A percentile compares a stretch with the other conserved stretches of the same genome.
These are phyloP conservation scores for Capronia coronata DNA, from an alignment of 2,329 filamentous ascomycete species.

Conservation along the genomic window DNA sequence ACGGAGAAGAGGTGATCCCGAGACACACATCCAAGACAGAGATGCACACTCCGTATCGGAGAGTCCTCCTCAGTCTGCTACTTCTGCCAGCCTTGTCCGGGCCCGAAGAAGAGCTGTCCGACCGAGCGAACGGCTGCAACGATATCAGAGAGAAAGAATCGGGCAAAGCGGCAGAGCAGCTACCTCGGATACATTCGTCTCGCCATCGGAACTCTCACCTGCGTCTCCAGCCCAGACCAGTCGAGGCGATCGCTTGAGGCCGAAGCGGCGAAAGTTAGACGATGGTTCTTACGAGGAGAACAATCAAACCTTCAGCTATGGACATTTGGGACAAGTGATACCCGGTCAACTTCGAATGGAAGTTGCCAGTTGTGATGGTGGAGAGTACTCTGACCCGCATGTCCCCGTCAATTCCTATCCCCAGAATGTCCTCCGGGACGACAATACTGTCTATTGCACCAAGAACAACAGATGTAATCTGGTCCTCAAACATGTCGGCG, in stretches of 20 bases:
- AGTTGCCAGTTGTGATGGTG: constrained; percentile 82
- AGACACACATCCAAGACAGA: constrained; percentile 15
- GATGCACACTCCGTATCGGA: constrained; percentile 9
- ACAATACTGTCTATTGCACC: constrained; percentile 82
- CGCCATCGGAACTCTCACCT: constrained; percentile 10
- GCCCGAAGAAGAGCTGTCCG: constrained; percentile 27
- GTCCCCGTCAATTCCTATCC: constrained; percentile 54
- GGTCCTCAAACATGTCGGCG: constrained; percentile 71
- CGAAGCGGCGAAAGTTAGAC: constrained; percentile 66
- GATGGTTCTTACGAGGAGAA: constrained; percentile 50
- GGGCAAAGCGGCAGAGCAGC: constrained; percentile 21
- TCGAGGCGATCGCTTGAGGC: constrained; percentile 41
- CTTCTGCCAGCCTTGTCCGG: constrained; percentile 22
- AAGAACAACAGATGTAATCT: constrained; percentile 84
- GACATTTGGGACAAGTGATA: constrained; percentile 79
- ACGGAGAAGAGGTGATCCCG: constrained; percentile 18
- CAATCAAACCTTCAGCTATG: constrained; percentile 64
- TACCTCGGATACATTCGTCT: constrained; percentile 5
- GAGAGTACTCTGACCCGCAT: constrained; percentile 56
- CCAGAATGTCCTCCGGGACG: constrained; percentile 77
- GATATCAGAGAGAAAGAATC: constrained; percentile 23
- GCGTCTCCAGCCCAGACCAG: constrained; percentile 8
- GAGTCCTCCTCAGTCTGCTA: constrained; percentile 9
- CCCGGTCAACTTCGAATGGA: constrained; percentile 77
- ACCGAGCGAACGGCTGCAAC: constrained; percentile 28